These are phyloP conservation scores for Cyclospora cayetanensis DNA, from an alignment of 169 alveolate species.

Conservation along the genomic window DNA sequence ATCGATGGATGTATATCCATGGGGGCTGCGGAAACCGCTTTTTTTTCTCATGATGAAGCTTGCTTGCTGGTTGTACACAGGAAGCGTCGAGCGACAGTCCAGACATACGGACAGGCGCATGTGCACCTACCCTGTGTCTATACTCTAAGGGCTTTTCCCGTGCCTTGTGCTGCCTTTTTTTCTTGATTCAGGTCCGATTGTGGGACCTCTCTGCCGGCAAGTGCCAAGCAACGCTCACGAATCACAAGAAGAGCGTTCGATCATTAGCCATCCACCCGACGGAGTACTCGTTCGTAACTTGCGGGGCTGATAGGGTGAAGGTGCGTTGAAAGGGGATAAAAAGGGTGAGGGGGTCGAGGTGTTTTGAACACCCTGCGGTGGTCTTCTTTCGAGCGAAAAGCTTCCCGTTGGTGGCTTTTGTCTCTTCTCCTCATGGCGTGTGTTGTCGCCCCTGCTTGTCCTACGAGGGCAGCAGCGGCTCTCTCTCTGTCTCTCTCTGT, in stretches of 20 bases:
- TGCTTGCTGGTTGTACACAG: no score
- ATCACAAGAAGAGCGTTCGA: conserved; percentile 97
- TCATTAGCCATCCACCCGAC: conserved; percentile 95
- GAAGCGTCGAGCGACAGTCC: no score
- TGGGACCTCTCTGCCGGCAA: conserved; percentile 99
- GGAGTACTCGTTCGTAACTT: conserved; percentile 97
- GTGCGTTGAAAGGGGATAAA: conserved; percentile 83
- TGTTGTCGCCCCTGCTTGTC: not conserved
- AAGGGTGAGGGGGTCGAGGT: not conserved
- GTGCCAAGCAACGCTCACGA: conserved; percentile 93
- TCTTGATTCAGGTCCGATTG: conserved; percentile 80
- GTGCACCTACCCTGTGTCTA: no score
- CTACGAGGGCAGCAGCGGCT: not conserved
- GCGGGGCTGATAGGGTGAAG: conserved; percentile 97
- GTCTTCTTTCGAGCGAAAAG: not conserved
- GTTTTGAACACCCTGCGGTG: not conserved
- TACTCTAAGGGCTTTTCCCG: not conserved
- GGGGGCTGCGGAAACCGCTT: not conserved
- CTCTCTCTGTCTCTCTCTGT: no score
- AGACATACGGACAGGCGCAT: no score
- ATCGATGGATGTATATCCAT: not conserved
- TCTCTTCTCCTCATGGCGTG: not conserved
- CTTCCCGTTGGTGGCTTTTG: not conserved
- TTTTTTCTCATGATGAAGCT: not conserved
- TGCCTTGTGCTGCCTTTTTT: not conserved